These are phyloP conservation scores for Calycina herbarum DNA, from an alignment of 2,329 filamentous ascomycete genomes.

Conservation along the genomic window DNA sequence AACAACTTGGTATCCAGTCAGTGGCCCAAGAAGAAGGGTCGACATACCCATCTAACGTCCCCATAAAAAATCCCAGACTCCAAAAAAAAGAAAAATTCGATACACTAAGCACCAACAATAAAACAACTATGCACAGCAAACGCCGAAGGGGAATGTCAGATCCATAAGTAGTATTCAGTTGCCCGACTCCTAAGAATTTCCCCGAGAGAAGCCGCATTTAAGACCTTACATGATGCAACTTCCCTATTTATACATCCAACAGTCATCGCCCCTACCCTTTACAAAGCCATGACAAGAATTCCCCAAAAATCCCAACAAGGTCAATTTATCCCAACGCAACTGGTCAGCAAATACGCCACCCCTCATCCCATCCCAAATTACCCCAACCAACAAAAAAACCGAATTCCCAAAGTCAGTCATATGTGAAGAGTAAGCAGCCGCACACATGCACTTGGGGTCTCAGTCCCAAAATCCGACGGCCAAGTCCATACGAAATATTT, in stretches of 20 bases:
- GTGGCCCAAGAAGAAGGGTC: neutral
- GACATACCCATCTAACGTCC: neutral
- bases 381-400: neutral
- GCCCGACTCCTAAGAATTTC: neutral
- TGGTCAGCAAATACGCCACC: neutral
- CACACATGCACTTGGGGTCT: neutral
- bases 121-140: neutral
- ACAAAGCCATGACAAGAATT: neutral
- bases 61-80: neutral
- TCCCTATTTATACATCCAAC: neutral
- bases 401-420: neutral
- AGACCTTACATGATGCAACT: neutral
- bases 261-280: neutral
- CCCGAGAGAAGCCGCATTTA: neutral
- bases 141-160: neutral
- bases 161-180: neutral
- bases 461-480: neutral
- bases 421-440: constrained; percentile 2
- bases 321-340: neutral
- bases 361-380: neutral
- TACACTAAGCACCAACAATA: constrained; percentile 3
- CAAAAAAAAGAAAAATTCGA: neutral
- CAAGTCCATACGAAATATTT: neutral
- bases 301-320: neutral
- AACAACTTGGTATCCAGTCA: neutral